Evolutionary conservation across 164 flowering plant genomes (phyloP).

Genomic region (Protea cynaroides): DNA sequence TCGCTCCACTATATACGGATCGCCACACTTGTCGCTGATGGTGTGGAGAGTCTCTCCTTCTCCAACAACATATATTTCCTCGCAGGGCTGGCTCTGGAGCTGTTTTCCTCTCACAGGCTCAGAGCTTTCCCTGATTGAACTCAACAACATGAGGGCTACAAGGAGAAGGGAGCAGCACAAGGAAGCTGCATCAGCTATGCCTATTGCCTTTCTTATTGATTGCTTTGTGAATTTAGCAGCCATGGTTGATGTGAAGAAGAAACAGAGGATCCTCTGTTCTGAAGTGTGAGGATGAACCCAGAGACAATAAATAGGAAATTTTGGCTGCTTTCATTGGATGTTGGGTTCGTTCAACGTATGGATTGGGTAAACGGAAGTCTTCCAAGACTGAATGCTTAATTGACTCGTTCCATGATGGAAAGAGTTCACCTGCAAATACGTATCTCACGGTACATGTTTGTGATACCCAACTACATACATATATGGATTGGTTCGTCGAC

Average conservation of each 20-base stretch:
- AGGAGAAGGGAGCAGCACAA: slow-evolving; percentile 24
- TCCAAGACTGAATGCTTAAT: no score
- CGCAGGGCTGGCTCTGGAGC: slow-evolving; percentile 22
- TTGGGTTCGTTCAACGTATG: not conserved
- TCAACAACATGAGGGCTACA: slow-evolving; percentile 16
- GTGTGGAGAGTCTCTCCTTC: slow-evolving; percentile 46
- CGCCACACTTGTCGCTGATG: slow-evolving; percentile 42
- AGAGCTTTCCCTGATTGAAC: slow-evolving; percentile 10
- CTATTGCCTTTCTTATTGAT: slow-evolving; percentile 3
- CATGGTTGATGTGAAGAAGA: slow-evolving; percentile 9
- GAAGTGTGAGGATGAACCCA: no score
- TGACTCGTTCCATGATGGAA: no score
- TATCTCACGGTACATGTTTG: no score
- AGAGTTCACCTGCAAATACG: no score
- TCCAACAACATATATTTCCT: slow-evolving; percentile 38
- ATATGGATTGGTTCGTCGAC: no score
- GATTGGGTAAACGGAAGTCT: no score
- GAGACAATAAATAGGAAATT: not conserved
- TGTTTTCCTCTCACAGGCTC: slow-evolving; percentile 2
- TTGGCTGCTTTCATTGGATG: slow-evolving; percentile 3
- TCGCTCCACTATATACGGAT: slow-evolving; percentile 35
- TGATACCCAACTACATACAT: no score
- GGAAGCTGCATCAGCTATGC: slow-evolving; percentile 22
- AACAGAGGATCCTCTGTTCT: not conserved
- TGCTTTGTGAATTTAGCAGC: not conserved